Evolutionary conservation across 305 asterid species (phyloP).

Genomic region (Fraxinus xanthoxyloides): DNA sequence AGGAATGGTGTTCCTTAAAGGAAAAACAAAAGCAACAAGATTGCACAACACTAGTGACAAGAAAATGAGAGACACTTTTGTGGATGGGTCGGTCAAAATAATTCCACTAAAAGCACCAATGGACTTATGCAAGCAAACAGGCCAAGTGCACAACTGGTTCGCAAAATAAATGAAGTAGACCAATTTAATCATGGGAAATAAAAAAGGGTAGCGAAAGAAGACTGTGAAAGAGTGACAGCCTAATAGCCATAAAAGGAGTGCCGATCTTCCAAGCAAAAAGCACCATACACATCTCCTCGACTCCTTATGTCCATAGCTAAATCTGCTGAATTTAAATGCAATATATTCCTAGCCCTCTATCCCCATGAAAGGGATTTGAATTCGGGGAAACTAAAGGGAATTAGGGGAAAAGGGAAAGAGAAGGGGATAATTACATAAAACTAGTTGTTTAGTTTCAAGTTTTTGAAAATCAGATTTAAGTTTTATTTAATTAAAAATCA

Average conservation of each 20-base stretch:
- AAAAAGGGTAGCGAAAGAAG: neutral
- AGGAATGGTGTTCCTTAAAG: neutral
- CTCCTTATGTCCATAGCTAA: neutral
- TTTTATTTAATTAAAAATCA: too few species aligned
- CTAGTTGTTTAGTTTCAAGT: too few species aligned
- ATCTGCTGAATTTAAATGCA: neutral
- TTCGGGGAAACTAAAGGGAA: too few species aligned
- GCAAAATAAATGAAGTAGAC: neutral
- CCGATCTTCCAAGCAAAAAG: neutral
- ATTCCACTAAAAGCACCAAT: neutral
- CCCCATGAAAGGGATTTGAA: too few species aligned
- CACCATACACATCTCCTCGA: neutral
- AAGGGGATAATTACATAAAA: too few species aligned
- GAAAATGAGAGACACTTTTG: neutral
- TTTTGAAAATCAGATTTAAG: too few species aligned
- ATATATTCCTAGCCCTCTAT: too few species aligned
- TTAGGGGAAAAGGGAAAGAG: too few species aligned
- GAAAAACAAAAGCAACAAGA: too few species aligned
- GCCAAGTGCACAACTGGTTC: neutral
- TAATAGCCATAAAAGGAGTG: neutral
- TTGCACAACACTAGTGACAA: too few species aligned
- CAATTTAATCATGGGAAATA: neutral
- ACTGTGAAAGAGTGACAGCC: neutral
- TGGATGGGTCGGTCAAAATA: neutral
- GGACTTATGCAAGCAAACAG: neutral